Evolutionary conservation across 805 yeast species (phyloP).

Genomic region (Priceomyces haplophilus): DNA sequence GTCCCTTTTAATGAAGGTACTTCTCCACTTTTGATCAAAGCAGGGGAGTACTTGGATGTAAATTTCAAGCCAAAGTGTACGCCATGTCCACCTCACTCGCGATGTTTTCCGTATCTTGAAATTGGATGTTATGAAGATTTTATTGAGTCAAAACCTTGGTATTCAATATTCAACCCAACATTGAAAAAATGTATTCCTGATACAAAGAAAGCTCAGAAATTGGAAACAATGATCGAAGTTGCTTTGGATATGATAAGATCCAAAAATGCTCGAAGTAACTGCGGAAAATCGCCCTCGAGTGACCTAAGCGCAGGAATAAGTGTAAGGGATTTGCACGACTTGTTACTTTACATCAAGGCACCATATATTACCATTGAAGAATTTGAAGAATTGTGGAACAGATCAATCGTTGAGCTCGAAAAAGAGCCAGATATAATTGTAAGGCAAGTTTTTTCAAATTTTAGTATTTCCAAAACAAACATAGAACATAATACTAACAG

Average conservation of each 20-base stretch:
- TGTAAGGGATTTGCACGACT: conserved; percentile 49
- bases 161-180: conserved; percentile 56
- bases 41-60: conserved; percentile 46
- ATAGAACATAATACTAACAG: conserved; percentile 18
- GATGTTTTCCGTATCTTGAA: conserved; percentile 59
- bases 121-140: conserved; percentile 72
- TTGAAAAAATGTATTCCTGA: conserved; percentile 65
- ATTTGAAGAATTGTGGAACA: conserved; percentile 71
- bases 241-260: conserved; percentile 64
- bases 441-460: conserved; percentile 61
- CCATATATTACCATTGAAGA: conserved; percentile 55
- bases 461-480: background rate
- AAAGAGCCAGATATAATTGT: conserved; percentile 68
- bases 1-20: conserved; percentile 27
- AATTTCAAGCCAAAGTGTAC: conserved; percentile 60
- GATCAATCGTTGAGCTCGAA: conserved; percentile 58
- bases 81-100: conserved; percentile 78
- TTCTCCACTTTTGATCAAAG: conserved; percentile 25
- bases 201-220: conserved; percentile 62
- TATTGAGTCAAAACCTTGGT: conserved; percentile 50
- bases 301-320: conserved; percentile 51
- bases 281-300: conserved; percentile 49
- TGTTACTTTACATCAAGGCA: conserved; percentile 46
- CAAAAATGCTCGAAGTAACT: conserved; percentile 60
- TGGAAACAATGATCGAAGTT: conserved; percentile 62